Base-by-base conservation (phyloP, 768 basidiomycete species). In the Pholiota conissans region DNA sequence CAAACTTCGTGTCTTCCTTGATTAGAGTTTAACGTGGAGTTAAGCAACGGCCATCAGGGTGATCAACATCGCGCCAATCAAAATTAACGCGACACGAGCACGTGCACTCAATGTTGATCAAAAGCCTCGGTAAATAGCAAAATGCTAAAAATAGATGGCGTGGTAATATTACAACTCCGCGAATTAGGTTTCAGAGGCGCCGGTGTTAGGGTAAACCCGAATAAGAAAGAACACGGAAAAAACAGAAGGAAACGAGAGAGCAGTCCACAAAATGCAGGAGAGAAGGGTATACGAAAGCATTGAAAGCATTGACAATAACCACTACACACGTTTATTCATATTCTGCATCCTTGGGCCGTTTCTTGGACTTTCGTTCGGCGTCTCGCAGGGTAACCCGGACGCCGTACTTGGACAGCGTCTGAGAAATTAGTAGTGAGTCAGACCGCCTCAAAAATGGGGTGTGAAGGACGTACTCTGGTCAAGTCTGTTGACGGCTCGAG, bases 401-500 rank as follows among this genome's bases (percentile, higher is more conserved):
- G 5, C 76, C 75, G 53, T 76, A 72, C 57, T 72, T 70, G n/a
- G 75, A 69, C 48, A 76, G 59, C 40, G 55, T 66, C 76, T 77
- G 54, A 24, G 55, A 55, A 46, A 39, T 11, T 3, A 22, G 22
- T 35, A 11, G n/a, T 49, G 7, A 40, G 26, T n/a, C n/a, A 13
- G 4, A 14, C 18, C 9, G 18, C 7, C 20, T 10, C 3, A 26
- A 29, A 26, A n/a, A 34, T 24, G 3, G 20, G 45, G 37, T 45
- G 30, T 18, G 22, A 55, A 60, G 26, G 24, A 62, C 70, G 55
- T 63, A 84, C 88, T 79, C 84, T 87, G 24, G 86, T 89, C 54
- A 90, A 71, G 27, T 86, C 83, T 0, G 89, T 90, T 5, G 88
- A 89, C 2, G 86, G 79, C 30, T 75, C 78, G 35, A 90, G 66